phyloP scores from a whole-genome alignment of 306 rosid species.

The Astragalus membranaceus region DNA sequence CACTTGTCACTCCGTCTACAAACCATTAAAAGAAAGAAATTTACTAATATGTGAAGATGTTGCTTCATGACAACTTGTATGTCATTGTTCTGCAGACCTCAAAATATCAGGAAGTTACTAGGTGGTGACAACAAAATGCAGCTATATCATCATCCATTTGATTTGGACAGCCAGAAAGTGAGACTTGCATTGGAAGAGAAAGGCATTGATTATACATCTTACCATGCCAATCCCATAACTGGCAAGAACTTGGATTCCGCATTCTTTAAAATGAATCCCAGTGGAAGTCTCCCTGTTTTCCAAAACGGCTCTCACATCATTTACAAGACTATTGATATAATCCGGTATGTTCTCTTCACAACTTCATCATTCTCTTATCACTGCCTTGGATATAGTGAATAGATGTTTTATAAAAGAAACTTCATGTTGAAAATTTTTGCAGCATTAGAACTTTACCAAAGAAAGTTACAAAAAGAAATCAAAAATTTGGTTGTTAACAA shows the following conservation, averaged over 20 bases:
- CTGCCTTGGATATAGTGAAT: not conserved
- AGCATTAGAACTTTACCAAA: not conserved
- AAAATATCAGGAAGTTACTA: not conserved
- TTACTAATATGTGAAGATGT: not conserved
- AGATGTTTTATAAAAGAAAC: not conserved
- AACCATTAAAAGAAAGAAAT: no score
- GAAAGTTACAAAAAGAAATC: not conserved
- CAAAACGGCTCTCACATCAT: constrained; percentile 81
- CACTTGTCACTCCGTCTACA: no score
- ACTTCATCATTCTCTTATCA: not conserved
- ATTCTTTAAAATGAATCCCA: constrained; percentile 70
- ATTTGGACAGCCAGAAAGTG: constrained; percentile 83
- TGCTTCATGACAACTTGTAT: not conserved
- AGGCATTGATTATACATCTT: constrained; percentile 77
- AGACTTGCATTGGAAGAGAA: constrained; percentile 92
- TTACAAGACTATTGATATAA: constrained; percentile 68
- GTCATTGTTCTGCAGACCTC: constrained; percentile 32
- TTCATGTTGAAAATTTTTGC: not conserved
- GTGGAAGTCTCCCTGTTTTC: constrained; percentile 76
- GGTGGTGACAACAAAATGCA: constrained; percentile 55
- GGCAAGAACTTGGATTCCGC: constrained; percentile 83
- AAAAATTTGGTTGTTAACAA: not conserved
- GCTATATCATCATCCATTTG: constrained; percentile 89
- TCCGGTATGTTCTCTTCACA: constrained; percentile 58
- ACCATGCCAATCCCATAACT: constrained; percentile 83